Base-by-base conservation (phyloP, 2,329 filamentous ascomycete species). In the Sclerotiophoma versabilis region DNA sequence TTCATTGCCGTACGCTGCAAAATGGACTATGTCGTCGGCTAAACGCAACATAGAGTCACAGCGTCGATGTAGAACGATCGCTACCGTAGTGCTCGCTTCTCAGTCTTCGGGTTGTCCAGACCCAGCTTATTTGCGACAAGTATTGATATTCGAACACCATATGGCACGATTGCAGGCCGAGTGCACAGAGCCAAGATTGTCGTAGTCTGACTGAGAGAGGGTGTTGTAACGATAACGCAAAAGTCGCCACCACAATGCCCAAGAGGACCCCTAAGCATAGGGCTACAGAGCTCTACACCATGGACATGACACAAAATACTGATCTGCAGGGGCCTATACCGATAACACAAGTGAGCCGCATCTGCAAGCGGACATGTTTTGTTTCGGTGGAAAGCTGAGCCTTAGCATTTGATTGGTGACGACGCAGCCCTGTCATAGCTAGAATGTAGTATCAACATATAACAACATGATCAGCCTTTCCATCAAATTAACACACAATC, bases 361-460 rank as follows among this genome's bases (percentile, higher is more conserved):
- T n/a, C 38, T 12, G 51, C 51, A 54, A 49, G 29, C 51, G 44
- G 44, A 44, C 9, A 10, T 49, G 51, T 54, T 45, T 49, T 33
- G 32, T 10, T 25, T 33, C 33, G 32, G 14, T 37, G 19, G 32
- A 36, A n/a, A 12, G 14, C 14, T 19, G 32, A 47, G 43, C 30
- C 19, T 14, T 1, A n/a, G 27, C 5, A 22, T 8, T 6, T 37
- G 25, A 49, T 54, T 54, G 51, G 45, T 8, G 22, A 22, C 23
- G 44, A 49, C n/a, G 25, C 44, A 54, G 38, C 51, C 51, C 22
- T 38, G 32, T 45, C 33, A 27, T 27, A 19, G 45, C 22, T 30
- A n/a, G 26, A 22, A 12, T 10, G 15, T 22, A 17, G 33, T 14
- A 44, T n/a, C 14, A 39, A 12, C 27, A 49, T 49, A 49, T 49